phyloP scores from a whole-genome alignment of 495 filamentous ascomycete species.

The Neurospora cerealis region DNA sequence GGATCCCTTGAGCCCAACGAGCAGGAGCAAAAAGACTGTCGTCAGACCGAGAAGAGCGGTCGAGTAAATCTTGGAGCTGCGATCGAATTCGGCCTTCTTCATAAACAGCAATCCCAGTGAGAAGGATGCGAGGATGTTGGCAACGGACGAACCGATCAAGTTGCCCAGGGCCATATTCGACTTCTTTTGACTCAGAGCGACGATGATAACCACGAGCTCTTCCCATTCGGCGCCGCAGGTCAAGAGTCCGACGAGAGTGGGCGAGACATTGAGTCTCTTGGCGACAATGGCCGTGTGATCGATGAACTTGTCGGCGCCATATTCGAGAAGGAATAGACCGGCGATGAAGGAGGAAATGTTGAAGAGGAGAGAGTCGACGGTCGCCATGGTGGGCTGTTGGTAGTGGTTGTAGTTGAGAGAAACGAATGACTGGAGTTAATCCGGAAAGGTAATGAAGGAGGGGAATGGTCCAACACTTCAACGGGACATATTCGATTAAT shows the following conservation, averaged over 20 bases:
- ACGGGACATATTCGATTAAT: not conserved
- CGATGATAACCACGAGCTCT: conserved; percentile 47
- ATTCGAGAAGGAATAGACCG: conserved; percentile 35
- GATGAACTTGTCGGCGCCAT: conserved; percentile 39
- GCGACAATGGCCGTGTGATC: conserved; percentile 43
- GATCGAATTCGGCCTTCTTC: conserved; percentile 27
- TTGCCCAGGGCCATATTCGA: conserved; percentile 46
- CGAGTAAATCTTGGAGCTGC: conserved; percentile 40
- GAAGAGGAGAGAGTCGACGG: conserved; percentile 22
- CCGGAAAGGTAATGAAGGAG: not conserved
- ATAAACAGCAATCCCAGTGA: conserved; percentile 41
- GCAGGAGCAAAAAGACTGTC: conserved; percentile 20
- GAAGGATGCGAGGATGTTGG: conserved; percentile 49
- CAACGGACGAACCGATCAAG: conserved; percentile 44
- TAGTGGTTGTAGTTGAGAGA: not conserved
- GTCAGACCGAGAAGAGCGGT: conserved; percentile 29
- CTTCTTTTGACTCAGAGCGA: conserved; percentile 34
- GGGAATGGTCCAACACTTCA: not conserved
- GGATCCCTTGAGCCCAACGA: conserved; percentile 17
- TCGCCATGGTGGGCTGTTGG: conserved; percentile 3
- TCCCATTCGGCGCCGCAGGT: conserved; percentile 50
- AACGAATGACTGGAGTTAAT: conserved; percentile 1
- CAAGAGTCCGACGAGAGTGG: conserved; percentile 40
- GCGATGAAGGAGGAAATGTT: conserved; percentile 26
- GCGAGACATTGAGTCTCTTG: conserved; percentile 34